Evolutionary conservation across 352 stramenopile genomes (phyloP), one percentile per base, ranked within the genome.

Genomic region (Globisporangium camurandrum): DNA sequence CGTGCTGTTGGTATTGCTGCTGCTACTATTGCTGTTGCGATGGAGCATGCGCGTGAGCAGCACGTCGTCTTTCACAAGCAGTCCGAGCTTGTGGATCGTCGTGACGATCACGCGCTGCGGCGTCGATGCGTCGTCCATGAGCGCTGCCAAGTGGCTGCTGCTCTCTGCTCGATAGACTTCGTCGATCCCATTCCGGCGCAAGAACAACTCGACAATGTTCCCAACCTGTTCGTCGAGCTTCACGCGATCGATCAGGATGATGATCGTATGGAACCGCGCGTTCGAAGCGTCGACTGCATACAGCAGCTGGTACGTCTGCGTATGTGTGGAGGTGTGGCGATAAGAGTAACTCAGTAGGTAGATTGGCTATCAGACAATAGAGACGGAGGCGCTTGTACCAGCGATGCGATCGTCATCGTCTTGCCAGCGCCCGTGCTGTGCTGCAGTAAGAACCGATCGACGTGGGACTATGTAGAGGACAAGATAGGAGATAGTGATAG

Each of bases 381-480:
- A 3, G 19, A 24, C 24, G 4, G n/a, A 27, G 12, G 7, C 8
- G 19, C 26, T 8, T 51, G 28, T 48, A 82, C 71, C 40, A 88
- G 46, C 12, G 76, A 78, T 6, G 75, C 76, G 45, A 92, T 88
- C 10, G 81, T 92, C 45, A 87, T 42, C 26, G 78, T 89, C 59
- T 93, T 93, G 57, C 82, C 82, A 26, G 79, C 77, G 17, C 82
- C 82, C 12, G 82, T 93, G 48, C 82, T 91, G 59, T 93, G 82
- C 51, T 93, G 82, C 11, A 93, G 52, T 33, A 92, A 59, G 36
- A 81, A 92, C 7, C 53, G 65, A 62, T 72, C 61, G 47, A 51
- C 39, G 17, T 36, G 50, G 38, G 54, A 22, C 33, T 49, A 37
- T 20, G 19, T 1, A 38, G 3, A n/a, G n/a, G 31, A 46, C 28